Evolutionary conservation across 345 rosid species (phyloP), one percentile per base, ranked within the genome.

Genomic region (Eucalyptus erythrocorys): DNA sequence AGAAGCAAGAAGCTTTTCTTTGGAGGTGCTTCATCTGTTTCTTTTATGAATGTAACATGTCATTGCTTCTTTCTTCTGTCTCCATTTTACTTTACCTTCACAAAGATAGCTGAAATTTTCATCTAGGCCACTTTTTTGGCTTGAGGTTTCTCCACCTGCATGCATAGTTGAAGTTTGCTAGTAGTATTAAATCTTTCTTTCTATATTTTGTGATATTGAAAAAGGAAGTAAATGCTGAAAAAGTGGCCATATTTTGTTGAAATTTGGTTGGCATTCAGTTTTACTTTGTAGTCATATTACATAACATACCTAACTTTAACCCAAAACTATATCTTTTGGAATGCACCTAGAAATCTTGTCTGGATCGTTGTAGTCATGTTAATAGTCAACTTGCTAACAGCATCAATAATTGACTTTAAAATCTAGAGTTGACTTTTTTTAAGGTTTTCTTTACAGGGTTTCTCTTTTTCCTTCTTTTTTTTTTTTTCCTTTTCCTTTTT

Each of bases 1-100:
- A 92, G 93, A 92, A 96, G 88, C 92, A 93, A 88, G 90, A 94
- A 94, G 89, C 93, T 91, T 91, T 93, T 92, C 64, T 95, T 91
- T 84, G 97, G 95, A 94, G 98, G 97, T 95, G 89, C 71, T 81
- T 79, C 48, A 50, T 82, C 88, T 50, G 49, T 86, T 90, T 45
- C 89, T 88, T 37, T 71, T 34, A 49, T 86, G 76, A 43, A 86
- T 95, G 68, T 64, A 64, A 86, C 27, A 45, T 85, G 79, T 13
- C 53, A 49, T 51, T 48, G 42, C 43, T 32, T 50, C 47, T 13
- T 87, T 48, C 48, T 34, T 87, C 45, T 79, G 43, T 79, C 79
- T 51, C 59, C 42, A 27, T 76, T 49, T 49, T 48, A n/a, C 79
- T 26, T 71, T 80, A 32, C 21, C 48, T 57, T 86, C 57, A 42